Evolutionary conservation across 768 basidiomycete species (phyloP).

Genomic region (Amanita jacksonii): DNA sequence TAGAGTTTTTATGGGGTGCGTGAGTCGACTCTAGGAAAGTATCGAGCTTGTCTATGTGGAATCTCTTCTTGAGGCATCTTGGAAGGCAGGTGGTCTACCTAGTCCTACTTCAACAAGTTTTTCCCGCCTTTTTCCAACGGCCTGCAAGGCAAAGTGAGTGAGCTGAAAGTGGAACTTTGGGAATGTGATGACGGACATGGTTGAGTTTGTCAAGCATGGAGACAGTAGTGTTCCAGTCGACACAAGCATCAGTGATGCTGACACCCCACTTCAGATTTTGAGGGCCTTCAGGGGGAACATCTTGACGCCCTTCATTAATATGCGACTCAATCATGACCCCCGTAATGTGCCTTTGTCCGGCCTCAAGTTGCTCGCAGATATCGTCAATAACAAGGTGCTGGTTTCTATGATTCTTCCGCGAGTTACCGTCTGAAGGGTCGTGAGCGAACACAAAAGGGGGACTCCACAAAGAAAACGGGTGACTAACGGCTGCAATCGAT

Average conservation of each 20-base stretch:
- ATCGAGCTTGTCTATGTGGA: neutral
- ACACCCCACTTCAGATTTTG: slow-evolving; percentile 65
- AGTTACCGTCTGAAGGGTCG: slow-evolving; percentile 77
- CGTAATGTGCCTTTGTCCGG: slow-evolving; percentile 65
- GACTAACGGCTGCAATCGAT: slow-evolving; percentile 73
- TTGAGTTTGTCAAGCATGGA: slow-evolving; percentile 67
- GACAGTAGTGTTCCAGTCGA: slow-evolving; percentile 77
- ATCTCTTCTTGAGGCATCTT: slow-evolving; percentile 14
- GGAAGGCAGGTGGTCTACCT: slow-evolving; percentile 25
- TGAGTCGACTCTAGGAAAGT: no score
- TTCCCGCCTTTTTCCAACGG: slow-evolving; percentile 37
- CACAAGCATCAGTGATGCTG: slow-evolving; percentile 88
- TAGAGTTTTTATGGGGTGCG: no score
- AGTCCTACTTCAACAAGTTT: slow-evolving; percentile 30
- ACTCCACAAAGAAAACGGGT: slow-evolving; percentile 3
- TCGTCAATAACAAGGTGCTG: slow-evolving; percentile 73
- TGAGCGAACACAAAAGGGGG: neutral
- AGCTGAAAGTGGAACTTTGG: neutral
- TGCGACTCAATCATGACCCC: slow-evolving; percentile 98
- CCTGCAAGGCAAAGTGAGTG: slow-evolving; percentile 17
- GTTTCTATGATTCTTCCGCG: slow-evolving; percentile 88
- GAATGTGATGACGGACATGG: slow-evolving; percentile 22
- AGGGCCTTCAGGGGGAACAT: slow-evolving; percentile 70
- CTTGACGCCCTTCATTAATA: slow-evolving; percentile 85
- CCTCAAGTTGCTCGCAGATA: slow-evolving; percentile 65